A percentile compares a stretch with the other conserved stretches of the same genome.
phyloP scores from a whole-genome alignment of 129 eudicot species.

The Lonicera japonica region DNA sequence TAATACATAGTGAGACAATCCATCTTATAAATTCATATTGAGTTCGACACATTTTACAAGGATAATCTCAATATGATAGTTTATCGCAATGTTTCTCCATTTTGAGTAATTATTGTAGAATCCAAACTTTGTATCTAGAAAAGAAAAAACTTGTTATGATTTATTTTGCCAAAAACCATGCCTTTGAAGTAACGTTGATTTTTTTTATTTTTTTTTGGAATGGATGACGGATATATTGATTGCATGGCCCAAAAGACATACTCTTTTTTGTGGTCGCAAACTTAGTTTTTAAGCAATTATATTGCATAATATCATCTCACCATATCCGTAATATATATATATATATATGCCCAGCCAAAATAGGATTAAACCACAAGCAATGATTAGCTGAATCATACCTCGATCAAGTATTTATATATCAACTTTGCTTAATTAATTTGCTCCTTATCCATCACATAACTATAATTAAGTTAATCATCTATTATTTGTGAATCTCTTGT shows the following conservation, averaged over 20 bases:
- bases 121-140: background rate
- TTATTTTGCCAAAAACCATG: conserved; percentile 2
- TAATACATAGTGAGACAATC: too few species aligned
- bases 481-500: too few species aligned
- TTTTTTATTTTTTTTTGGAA: conserved; percentile 12
- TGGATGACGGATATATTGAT: too few species aligned
- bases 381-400: background rate
- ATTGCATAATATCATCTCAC: too few species aligned
- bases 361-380: conserved; percentile 1
- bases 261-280: conserved; percentile 14
- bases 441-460: background rate
- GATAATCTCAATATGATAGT: too few species aligned
- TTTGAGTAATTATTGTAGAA: background rate
- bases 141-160: background rate
- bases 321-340: too few species aligned
- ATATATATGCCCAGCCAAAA: background rate
- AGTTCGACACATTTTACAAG: too few species aligned
- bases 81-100: background rate
- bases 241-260: conserved; percentile 25
- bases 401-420: background rate
- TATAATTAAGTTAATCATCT: background rate
- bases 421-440: background rate
- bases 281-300: conserved; percentile 31
- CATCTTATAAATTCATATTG: too few species aligned
- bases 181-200: conserved; percentile 42